phyloP scores from a whole-genome alignment of 2,329 filamentous ascomycete genomes.

The Tolypocladium pustulatum region DNA sequence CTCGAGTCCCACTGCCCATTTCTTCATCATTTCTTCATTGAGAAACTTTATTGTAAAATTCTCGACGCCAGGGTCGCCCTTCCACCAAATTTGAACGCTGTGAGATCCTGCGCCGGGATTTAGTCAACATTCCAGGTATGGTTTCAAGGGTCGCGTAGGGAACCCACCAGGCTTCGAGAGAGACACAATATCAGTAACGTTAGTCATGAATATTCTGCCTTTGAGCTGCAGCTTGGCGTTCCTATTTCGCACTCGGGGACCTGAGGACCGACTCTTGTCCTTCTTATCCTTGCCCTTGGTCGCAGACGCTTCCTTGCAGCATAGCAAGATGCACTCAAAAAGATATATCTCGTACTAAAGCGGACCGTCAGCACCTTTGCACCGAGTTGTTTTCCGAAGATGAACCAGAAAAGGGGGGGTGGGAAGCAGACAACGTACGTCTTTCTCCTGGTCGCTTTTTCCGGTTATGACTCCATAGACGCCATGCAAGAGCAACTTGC shows the following conservation, averaged over 20 bases:
- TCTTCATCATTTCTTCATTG: constrained; percentile 87
- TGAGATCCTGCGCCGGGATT: constrained; percentile 57
- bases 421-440: constrained; percentile 43
- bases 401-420: constrained; percentile 2
- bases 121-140: neutral
- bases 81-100: constrained; percentile 97
- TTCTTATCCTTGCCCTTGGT: constrained; percentile 76
- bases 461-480: constrained; percentile 86
- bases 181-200: constrained; percentile 89
- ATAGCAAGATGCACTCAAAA: constrained; percentile 89
- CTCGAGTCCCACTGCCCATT: constrained; percentile 77
- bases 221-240: constrained; percentile 86
- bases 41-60: constrained; percentile 92
- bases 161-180: constrained; percentile 73
- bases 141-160: neutral
- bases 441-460: constrained; percentile 83
- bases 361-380: neutral
- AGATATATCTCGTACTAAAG: constrained; percentile 90
- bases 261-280: constrained; percentile 46
- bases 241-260: constrained; percentile 49
- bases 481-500: constrained; percentile 76
- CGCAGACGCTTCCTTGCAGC: constrained; percentile 88
- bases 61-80: constrained; percentile 87
- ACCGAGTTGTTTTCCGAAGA: neutral
- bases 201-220: constrained; percentile 97